phyloP scores from a whole-genome alignment of 371 early-diverging fungal genomes.

The Phascolomyces articulosus region DNA sequence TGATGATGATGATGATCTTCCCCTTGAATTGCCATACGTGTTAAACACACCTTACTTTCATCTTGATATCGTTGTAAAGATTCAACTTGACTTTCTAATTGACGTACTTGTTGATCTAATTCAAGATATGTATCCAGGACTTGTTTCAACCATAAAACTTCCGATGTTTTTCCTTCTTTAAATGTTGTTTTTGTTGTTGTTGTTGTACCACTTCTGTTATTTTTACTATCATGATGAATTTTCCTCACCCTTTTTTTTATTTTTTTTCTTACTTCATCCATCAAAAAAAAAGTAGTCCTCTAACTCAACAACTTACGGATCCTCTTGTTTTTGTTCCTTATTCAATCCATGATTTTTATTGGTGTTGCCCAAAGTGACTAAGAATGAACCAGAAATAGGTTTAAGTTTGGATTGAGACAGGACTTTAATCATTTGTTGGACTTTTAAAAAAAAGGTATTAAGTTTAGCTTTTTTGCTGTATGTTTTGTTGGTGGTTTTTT shows the following conservation, averaged over 20 bases:
- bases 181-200: background rate
- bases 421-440: background rate
- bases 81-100: background rate
- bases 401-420: background rate
- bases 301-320: too few species aligned
- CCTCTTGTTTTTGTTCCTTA: too few species aligned
- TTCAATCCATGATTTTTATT: too few species aligned
- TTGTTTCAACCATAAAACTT: background rate
- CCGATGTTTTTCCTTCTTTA: background rate
- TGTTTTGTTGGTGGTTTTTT: background rate
- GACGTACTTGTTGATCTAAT: background rate
- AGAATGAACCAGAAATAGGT: too few species aligned
- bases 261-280: too few species aligned
- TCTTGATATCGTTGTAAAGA: background rate
- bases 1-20: background rate
- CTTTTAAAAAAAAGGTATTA: background rate
- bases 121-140: background rate
- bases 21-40: background rate
- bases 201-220: background rate
- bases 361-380: too few species aligned
- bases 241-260: too few species aligned
- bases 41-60: background rate
- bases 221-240: background rate
- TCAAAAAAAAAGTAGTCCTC: too few species aligned
- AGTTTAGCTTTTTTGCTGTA: background rate